Evolutionary conservation across 805 yeast genomes (phyloP), one percentile per base, ranked within the genome.

Genomic region (Cyberlindnera japonica): DNA sequence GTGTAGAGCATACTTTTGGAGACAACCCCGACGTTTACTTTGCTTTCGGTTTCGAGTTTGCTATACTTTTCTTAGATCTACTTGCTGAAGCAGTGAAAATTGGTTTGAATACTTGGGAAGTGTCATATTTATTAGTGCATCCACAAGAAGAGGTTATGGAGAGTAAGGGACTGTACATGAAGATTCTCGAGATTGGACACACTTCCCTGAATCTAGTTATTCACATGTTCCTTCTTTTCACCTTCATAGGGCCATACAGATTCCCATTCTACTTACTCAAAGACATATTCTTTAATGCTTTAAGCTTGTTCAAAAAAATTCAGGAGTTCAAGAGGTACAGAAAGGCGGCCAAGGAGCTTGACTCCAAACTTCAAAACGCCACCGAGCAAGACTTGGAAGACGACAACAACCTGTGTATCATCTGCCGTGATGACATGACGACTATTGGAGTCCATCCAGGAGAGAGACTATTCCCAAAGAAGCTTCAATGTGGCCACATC

Each of bases 341-440:
- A 43, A 66, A 64, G 40, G 72, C 73, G 14, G 64, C 83, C 10
- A 74, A 75, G 35, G 76, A 79, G 51, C 65, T 93, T 54, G 88
- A 84, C 47, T 67, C 70, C 20, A 77, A 73, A 47, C 67, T 93
- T 37, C 64, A 66, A 7, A 73, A 77, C 44, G 95, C 96, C 3
- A 66, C 81, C 1, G 68, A 61, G 11, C 51, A 54, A 17, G 90
- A 85, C 33, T 67, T 85, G 42, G 74, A 65, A 6, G 71, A 78
- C 15, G 80, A 76, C 47, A 83, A 81, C 43, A 64, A 67, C 58
- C 57, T 85, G 19, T 84, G 99, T 63, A 88, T 88, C 46, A 83
- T 91, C 29, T 91, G 99, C 64, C 79, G 95, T 52, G 98, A 93
- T 51, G 95, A 87, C 46, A 83, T 91, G 91, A 60, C 69, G 6